These are phyloP conservation scores for Zopfia rhizophila DNA, from an alignment of 2,329 filamentous ascomycete genomes.

Conservation along the genomic window DNA sequence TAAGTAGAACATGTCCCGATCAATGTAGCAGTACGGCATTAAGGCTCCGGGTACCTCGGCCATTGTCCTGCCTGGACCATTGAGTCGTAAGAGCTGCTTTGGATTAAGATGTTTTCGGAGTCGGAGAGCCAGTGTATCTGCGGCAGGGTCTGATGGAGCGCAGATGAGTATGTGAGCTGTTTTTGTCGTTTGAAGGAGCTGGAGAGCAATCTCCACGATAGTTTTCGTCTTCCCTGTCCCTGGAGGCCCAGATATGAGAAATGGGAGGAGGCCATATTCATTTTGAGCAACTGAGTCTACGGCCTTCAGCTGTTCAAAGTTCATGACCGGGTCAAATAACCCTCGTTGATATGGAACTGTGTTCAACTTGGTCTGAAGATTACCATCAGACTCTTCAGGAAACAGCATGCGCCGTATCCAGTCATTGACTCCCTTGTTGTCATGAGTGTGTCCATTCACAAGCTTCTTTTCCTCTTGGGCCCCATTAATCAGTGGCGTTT, in stretches of 20 bases:
- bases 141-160: slow-evolving; percentile 59
- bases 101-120: slow-evolving; percentile 50
- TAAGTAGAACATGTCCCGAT: slow-evolving; percentile 54
- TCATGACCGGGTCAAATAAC: slow-evolving; percentile 55
- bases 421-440: slow-evolving; percentile 14
- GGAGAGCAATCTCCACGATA: slow-evolving; percentile 57
- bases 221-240: slow-evolving; percentile 66
- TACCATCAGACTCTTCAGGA: slow-evolving; percentile 50
- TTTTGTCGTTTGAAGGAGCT: slow-evolving; percentile 35
- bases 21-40: slow-evolving; percentile 51
- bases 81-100: slow-evolving; percentile 55
- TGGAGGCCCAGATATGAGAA: slow-evolving; percentile 60
- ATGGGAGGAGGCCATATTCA: slow-evolving; percentile 58
- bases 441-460: not conserved
- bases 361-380: slow-evolving; percentile 52
- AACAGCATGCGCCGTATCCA: slow-evolving; percentile 58
- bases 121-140: slow-evolving; percentile 56
- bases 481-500: not conserved
- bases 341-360: slow-evolving; percentile 44
- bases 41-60: slow-evolving; percentile 55
- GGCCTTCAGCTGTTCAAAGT: slow-evolving; percentile 61
- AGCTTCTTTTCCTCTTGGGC: not conserved
- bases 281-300: slow-evolving; percentile 54
- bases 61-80: slow-evolving; percentile 52
- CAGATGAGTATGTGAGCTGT: slow-evolving; percentile 54